Conservation (phyloP, 495 filamentous ascomycete genomes). For the Xylaria flabelliformis region DNA sequence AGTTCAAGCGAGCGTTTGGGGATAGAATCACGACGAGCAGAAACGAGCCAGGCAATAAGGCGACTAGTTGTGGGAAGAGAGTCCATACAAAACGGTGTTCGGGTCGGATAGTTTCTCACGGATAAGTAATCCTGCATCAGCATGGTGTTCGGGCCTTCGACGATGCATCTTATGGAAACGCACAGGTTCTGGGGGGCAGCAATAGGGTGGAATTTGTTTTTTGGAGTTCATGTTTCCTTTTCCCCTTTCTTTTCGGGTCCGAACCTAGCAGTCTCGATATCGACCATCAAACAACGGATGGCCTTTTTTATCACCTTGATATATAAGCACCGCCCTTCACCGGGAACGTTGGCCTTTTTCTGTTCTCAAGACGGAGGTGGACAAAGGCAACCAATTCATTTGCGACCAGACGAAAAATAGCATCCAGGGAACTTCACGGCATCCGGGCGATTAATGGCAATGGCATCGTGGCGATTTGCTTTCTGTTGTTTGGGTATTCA, state of each 20-base stretch:
- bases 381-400: conserved; percentile 14
- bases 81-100: conserved; percentile 36
- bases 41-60: conserved; percentile 1
- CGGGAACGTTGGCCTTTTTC: not conserved
- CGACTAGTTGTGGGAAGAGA: conserved; percentile 21
- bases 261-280: conserved; percentile 30
- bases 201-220: conserved; percentile 37
- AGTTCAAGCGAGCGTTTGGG: conserved; percentile 80
- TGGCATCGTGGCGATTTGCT: conserved; percentile 35
- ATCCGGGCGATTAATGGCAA: conserved; percentile 34
- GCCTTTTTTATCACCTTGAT: not conserved
- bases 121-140: conserved; percentile 46
- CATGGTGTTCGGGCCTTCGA: conserved; percentile 48
- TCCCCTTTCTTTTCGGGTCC: conserved; percentile 30
- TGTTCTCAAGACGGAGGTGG: not conserved
- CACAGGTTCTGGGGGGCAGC: conserved; percentile 33
- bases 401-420: conserved; percentile 7
- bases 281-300: conserved; percentile 30
- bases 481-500: conserved; percentile 29
- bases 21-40: conserved; percentile 50
- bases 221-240: conserved; percentile 39
- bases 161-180: conserved; percentile 37
- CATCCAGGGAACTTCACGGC: conserved; percentile 28
- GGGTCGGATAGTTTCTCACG: conserved; percentile 41
- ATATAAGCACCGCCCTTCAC: conserved; percentile 4